Base-by-base conservation (phyloP, 192 early-diverging fungal species). In the Coemansia sp. region DNA sequence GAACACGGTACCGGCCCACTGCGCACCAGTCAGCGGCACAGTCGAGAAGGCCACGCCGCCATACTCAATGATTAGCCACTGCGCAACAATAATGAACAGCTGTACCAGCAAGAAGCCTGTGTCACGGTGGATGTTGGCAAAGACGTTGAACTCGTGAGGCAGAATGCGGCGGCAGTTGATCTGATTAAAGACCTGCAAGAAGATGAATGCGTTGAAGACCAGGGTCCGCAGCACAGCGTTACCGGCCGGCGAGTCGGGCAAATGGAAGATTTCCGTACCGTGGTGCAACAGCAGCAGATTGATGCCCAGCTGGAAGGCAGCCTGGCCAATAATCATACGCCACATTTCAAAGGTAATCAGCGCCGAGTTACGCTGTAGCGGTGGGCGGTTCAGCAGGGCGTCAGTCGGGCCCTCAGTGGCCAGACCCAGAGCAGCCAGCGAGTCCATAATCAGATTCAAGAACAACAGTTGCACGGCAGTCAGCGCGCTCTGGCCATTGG, bases 371-470 rank as follows among this genome's bases (percentile, higher is more conserved):
- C 85, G 88, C 51, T 85, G 79, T 22, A 89, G 84, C 7, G 96
- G 96, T 52, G 86, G 82, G 29, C 95, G 87, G 39, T 87, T 72
- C 43, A 98, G 80, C 27, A 98, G 84, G 0, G 90, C 92, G 49
- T 87, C 87, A 14, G 90, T 93, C 19, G 95, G 93, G 24, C 89
- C 88, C 57, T 98, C 96, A 2, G 92, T 94, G 14, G 93, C 93
- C 24, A 97, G 84, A n/a, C 92, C 93, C 39, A 96, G 82, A 15
- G 94, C 93, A 19, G 94, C 93, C 47, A 95, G 84, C 1, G 94
- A 93, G 74, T 95, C 93, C 92, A 94, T 95, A 69, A 95, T 94
- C 81, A 97, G 79, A 77, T 96, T 97, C 35, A 97, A 88, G 92
- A 93, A 97, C 49, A 97, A 85, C 66, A 97, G 79, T 75, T 97